Conservation (phyloP, 2,329 filamentous ascomycete genomes). For the Diaporthe aspalathi region DNA sequence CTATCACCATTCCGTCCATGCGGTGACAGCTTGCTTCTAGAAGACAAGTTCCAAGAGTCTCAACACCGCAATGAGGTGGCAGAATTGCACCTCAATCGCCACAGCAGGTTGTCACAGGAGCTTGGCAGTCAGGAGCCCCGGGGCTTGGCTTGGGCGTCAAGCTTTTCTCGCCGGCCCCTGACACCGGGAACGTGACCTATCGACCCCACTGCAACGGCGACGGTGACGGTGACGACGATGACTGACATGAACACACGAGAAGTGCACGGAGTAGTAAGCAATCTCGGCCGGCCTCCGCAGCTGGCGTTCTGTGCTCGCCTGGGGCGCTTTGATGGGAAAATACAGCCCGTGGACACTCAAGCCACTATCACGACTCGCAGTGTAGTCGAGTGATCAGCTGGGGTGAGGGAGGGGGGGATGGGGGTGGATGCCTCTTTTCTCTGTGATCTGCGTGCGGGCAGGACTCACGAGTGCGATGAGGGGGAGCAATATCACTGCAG, state of each 20-base stretch:
- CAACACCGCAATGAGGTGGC: neutral
- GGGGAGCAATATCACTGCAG: neutral
- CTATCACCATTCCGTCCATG: neutral
- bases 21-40: constrained; percentile 26
- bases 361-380: constrained; percentile 30
- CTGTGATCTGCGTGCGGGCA: constrained; percentile 25
- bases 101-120: constrained; percentile 17
- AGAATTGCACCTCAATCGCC: constrained; percentile 12
- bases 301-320: neutral
- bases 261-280: neutral
- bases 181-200: constrained; percentile 1
- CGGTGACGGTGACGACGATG: constrained; percentile 23
- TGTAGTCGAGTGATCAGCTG: constrained; percentile 24
- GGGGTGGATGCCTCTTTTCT: neutral
- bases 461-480: neutral
- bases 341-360: constrained; percentile 1
- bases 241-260: neutral
- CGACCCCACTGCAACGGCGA: constrained; percentile 18
- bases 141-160: constrained; percentile 33
- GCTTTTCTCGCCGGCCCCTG: constrained; percentile 28
- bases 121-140: neutral
- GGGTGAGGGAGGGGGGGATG: neutral
- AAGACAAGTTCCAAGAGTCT: neutral
- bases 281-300: neutral
- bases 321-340: constrained; percentile 20